These are phyloP conservation scores for Penicillium glabrum DNA, from an alignment of 2,329 filamentous ascomycete genomes.

Conservation along the genomic window DNA sequence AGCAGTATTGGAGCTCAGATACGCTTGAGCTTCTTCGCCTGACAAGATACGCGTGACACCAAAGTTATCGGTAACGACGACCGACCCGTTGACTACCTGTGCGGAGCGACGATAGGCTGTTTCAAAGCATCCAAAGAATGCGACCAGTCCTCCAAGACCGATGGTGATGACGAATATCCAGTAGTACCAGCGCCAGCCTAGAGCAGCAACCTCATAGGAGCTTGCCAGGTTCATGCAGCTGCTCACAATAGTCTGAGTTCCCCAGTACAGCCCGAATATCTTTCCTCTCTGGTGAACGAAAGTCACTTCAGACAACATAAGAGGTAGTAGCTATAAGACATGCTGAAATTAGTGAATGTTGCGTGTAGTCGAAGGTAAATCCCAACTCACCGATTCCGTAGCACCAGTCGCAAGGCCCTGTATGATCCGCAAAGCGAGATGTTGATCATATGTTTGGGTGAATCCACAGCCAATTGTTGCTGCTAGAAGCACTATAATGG, in stretches of 20 bases:
- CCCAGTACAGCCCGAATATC: slow-evolving; percentile 42
- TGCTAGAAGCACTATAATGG: slow-evolving; percentile 31
- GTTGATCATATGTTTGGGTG: slow-evolving; percentile 34
- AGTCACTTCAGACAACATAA: slow-evolving; percentile 42
- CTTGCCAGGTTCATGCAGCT: slow-evolving; percentile 33
- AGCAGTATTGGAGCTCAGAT: no score
- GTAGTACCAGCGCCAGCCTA: slow-evolving; percentile 46
- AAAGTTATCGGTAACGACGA: slow-evolving; percentile 42
- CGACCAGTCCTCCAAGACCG: slow-evolving; percentile 36
- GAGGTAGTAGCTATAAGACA: slow-evolving; percentile 31
- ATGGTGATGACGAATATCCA: slow-evolving; percentile 41
- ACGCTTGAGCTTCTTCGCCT: slow-evolving; percentile 21
- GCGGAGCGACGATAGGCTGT: slow-evolving; percentile 37
- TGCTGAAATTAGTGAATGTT: no score
- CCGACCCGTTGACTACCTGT: slow-evolving; percentile 32
- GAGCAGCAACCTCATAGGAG: slow-evolving; percentile 36
- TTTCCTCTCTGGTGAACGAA: slow-evolving; percentile 42
- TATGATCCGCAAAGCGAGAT: slow-evolving; percentile 40
- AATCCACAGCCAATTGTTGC: slow-evolving; percentile 36
- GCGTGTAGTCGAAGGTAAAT: neutral
- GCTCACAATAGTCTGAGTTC: slow-evolving; percentile 37
- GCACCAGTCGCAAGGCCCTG: slow-evolving; percentile 40
- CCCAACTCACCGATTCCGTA: slow-evolving; percentile 32
- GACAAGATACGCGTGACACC: slow-evolving; percentile 37
- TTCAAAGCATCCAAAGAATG: slow-evolving; percentile 43